Evolutionary conservation across 2,329 filamentous ascomycete species (phyloP), one percentile per base, ranked within the genome.

Genomic region (Aspergillus ochraceus): DNA sequence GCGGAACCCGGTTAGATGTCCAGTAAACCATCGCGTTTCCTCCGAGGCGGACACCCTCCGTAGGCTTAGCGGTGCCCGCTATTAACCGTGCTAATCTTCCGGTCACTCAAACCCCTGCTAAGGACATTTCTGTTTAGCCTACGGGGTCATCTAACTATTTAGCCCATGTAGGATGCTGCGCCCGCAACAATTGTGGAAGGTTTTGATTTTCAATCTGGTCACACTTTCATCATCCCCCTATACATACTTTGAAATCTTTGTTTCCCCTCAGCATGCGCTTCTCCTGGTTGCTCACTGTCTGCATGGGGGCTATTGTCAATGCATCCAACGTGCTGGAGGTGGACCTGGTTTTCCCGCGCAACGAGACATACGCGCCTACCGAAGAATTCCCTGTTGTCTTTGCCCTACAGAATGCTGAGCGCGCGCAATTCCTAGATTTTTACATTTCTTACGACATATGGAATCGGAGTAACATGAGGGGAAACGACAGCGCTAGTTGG

Each of bases 311-410:
- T 6, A 50, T 55, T 6, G 29, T 36, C 12, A 22, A 26, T 2
- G 45, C 45, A 19, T 19, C 53, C 10, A 26, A 24, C 19, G 39
- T 55, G 10, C 29, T 55, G 10, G 53, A 55, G 30, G 45, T 49
- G 24, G 53, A 55, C 45, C 42, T 49, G 22, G 20, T 55, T n/a
- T 55, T 55, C 45, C 53, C 53, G 10, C 45, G 42, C 8, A 55
- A 55, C 39, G 45, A 55, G 17, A 55, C 53, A 20, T 55, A 55
- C 36, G 53, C 53, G 24, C 53, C 53, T 30, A 49, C 24, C 29
- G 42, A 49, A 10, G 9, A n/a, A 14, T 55, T 55, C 39, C 53
- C 45, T 32, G 19, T 55, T 19, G 45, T 55, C 42, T 55, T 55
- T 55, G 45, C 42, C 9, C 2, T 55, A 24, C 24, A 55, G 29